Base-by-base conservation (phyloP, 2,329 filamentous ascomycete species). In the Penicillium sp. region DNA sequence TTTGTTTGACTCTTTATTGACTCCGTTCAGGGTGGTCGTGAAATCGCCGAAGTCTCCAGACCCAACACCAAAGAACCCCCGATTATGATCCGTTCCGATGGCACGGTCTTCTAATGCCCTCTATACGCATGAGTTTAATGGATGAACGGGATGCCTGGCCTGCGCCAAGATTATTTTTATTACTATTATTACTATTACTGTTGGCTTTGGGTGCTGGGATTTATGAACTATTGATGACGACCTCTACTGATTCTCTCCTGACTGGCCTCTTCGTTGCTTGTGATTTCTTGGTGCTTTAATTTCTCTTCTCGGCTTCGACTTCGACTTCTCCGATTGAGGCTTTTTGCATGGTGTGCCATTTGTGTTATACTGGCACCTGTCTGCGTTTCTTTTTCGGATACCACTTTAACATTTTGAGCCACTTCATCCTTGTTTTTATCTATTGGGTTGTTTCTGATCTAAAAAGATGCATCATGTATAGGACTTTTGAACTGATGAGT, bases 61-160 rank as follows among this genome's bases (percentile, higher is more conserved):
- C 94, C 94, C 22, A 97, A 97, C 69, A 97, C 94, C 50, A 96
- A 94, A 77, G 91, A 96, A 72, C 91, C 93, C 29, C 94, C 94
- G 4, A 97, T 99, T 69, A 87, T 97, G 77, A 97, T 97, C 66
- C 84, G 96, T 64, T 96, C 91, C 62, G 94, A 99, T 73, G 94
- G 94, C 59, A 97, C 94, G 23, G 90, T 99, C 62, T 97, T 99
- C 73, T 96, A 85, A 73, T 67, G 59, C 58, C 59, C 54, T 61
- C 47, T 58, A 58, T 63, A 58, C 49, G 46, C 59, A 57, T 57
- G 54, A 60, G 44, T 56, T 61, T 57, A 54, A 61, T 65, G 53
- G 57, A 56, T 63, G 59, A 55, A 46, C 62, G 63, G 59, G 60
- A 69, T 70, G 67, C 62, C 65, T 65, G 56, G 58, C 57, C 55